Conservation (phyloP, 1,284 basidiomycete genomes). For the Naganishia sp. region DNA sequence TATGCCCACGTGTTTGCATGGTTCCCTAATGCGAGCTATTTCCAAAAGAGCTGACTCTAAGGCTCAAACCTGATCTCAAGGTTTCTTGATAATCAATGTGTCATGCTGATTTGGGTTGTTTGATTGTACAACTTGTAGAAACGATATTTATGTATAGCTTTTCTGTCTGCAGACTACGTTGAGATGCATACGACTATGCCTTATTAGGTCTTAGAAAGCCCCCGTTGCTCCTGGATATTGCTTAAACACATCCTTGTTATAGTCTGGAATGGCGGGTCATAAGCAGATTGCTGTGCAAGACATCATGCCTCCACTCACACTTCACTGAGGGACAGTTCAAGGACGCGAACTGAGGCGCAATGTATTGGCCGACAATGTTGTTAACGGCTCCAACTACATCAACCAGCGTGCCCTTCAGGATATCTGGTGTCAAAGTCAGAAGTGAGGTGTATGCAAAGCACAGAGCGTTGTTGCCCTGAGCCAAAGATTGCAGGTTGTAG, state of each 20-base stretch:
- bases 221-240: slow-evolving; percentile 24
- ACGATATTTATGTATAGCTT: no score
- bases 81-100: no score
- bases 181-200: no score
- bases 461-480: slow-evolving; percentile 36
- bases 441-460: slow-evolving; percentile 34
- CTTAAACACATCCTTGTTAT: slow-evolving; percentile 16
- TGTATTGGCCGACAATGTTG: slow-evolving; percentile 13
- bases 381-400: slow-evolving; percentile 21
- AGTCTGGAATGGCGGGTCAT: slow-evolving; percentile 8
- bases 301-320: slow-evolving; percentile 1
- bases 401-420: slow-evolving; percentile 15
- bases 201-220: neutral
- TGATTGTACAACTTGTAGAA: no score
- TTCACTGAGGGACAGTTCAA: slow-evolving; percentile 26
- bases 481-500: slow-evolving; percentile 33
- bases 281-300: neutral
- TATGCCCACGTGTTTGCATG: no score
- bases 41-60: no score
- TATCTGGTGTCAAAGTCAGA: slow-evolving; percentile 22
- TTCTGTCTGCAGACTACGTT: no score
- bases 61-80: no score
- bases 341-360: slow-evolving; percentile 22
- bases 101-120: no score
- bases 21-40: no score